Conservation (phyloP, 305 asterid species). For the Salvia sclarea region DNA sequence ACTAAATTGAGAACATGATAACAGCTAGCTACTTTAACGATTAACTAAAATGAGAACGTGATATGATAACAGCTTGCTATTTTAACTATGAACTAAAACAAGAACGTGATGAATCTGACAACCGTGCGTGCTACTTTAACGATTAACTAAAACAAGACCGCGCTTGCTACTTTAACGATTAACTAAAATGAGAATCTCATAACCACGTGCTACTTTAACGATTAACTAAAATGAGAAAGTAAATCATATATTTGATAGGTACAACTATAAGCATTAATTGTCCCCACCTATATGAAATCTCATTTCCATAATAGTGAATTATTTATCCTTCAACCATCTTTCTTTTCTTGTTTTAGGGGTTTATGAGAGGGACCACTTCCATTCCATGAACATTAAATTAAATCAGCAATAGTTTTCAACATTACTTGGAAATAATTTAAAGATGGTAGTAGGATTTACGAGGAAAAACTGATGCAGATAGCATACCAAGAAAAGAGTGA, state of each 20-base stretch:
- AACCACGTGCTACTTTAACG: slow-evolving; percentile 1
- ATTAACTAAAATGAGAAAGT: slow-evolving; percentile 9
- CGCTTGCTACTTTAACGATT: too few relatives aligned
- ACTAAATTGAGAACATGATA: too few relatives aligned
- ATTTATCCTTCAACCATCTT: not conserved
- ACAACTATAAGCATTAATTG: slow-evolving; percentile 12
- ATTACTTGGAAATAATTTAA: slow-evolving; percentile 8
- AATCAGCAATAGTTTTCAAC: slow-evolving; percentile 3
- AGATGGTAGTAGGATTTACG: slow-evolving; percentile 9
- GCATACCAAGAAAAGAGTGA: slow-evolving; percentile 85
- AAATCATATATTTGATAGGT: slow-evolving; percentile 16
- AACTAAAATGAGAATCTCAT: too few relatives aligned
- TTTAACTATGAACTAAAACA: too few relatives aligned
- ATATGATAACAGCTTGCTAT: too few relatives aligned
- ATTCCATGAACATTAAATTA: not conserved
- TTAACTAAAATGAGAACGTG: too few relatives aligned
- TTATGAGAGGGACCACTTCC: not conserved
- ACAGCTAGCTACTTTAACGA: too few relatives aligned
- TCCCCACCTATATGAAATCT: slow-evolving; percentile 20
- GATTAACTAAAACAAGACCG: too few relatives aligned
- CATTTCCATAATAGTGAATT: not conserved
- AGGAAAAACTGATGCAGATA: slow-evolving; percentile 24
- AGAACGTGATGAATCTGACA: too few relatives aligned
- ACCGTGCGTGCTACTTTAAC: too few relatives aligned
- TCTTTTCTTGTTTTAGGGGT: not conserved